These are phyloP conservation scores for Golubevia sp. DNA, from an alignment of 1,284 basidiomycete species.

Conservation along the genomic window DNA sequence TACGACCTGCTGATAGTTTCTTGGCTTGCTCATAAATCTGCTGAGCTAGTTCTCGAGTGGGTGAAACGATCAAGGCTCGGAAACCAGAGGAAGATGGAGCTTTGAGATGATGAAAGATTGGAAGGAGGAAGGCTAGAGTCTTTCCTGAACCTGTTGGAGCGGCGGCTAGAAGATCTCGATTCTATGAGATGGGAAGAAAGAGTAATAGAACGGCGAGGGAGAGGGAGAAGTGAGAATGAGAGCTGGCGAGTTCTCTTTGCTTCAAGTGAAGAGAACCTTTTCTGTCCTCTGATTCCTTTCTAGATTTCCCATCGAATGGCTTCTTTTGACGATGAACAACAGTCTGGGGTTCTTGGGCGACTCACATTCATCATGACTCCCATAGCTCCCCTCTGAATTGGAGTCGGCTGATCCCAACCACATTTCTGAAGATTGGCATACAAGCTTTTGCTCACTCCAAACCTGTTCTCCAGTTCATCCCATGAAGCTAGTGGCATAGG, in stretches of 20 bases:
- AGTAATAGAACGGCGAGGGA: not conserved
- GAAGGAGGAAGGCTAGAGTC: slow-evolving; percentile 53
- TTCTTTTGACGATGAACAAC: too few relatives aligned
- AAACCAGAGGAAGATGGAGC: slow-evolving; percentile 23
- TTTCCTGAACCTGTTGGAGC: slow-evolving; percentile 57
- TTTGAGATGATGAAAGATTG: slow-evolving; percentile 41
- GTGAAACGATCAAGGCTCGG: slow-evolving; percentile 49
- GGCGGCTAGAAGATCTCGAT: slow-evolving; percentile 46
- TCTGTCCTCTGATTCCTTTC: too few relatives aligned
- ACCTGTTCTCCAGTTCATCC: slow-evolving; percentile 42
- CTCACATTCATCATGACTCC: too few relatives aligned
- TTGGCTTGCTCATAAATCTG: slow-evolving; percentile 54
- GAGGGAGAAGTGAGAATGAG: not conserved
- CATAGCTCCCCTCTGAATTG: slow-evolving; percentile 23
- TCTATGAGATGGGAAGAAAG: not conserved
- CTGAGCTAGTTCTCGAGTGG: slow-evolving; percentile 52
- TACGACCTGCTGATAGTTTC: slow-evolving; percentile 21
- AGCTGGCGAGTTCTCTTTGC: too few relatives aligned
- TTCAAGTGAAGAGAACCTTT: too few relatives aligned
- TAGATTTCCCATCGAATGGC: too few relatives aligned
- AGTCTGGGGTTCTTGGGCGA: too few relatives aligned
- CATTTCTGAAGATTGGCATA: slow-evolving; percentile 29
- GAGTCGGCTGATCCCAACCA: slow-evolving; percentile 54
- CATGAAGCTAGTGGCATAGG: slow-evolving; percentile 60
- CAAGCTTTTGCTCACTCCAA: slow-evolving; percentile 32